phyloP scores from a whole-genome alignment of 2,329 filamentous ascomycete species.

The Alternaria brassicicola region DNA sequence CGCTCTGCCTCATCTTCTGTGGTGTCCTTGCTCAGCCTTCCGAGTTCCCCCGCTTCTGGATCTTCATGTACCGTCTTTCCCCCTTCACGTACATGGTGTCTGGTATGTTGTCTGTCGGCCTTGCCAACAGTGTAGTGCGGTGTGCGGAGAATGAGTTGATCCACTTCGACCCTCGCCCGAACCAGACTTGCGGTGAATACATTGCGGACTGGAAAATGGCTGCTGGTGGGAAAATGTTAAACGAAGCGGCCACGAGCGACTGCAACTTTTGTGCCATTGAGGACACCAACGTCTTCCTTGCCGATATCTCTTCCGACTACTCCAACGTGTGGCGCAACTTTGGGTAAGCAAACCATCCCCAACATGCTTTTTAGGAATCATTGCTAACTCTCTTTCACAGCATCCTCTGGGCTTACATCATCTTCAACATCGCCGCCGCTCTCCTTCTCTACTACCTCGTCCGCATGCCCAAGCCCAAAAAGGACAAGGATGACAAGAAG shows the following conservation, averaged over 20 bases:
- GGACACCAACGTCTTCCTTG: slow-evolving; percentile 53
- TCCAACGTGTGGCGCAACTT: slow-evolving; percentile 60
- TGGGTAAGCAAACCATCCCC: slow-evolving; percentile 39
- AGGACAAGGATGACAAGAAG: slow-evolving; percentile 39
- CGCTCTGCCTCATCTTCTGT: slow-evolving; percentile 75
- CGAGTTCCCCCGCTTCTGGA: slow-evolving; percentile 75
- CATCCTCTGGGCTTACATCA: slow-evolving; percentile 59
- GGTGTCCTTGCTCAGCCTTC: slow-evolving; percentile 70
- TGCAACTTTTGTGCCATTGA: slow-evolving; percentile 52
- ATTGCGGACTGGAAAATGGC: slow-evolving; percentile 40
- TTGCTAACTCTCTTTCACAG: slow-evolving; percentile 1
- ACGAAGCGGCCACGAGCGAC: slow-evolving; percentile 45
- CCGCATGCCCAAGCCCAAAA: slow-evolving; percentile 59
- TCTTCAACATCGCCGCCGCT: slow-evolving; percentile 59
- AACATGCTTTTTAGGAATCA: neutral
- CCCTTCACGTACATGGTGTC: slow-evolving; percentile 83
- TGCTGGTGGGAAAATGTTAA: slow-evolving; percentile 47
- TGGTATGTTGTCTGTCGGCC: slow-evolving; percentile 71
- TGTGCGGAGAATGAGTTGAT: slow-evolving; percentile 75
- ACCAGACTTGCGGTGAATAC: slow-evolving; percentile 51
- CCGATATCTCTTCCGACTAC: slow-evolving; percentile 51
- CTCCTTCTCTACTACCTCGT: slow-evolving; percentile 61
- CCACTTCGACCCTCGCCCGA: slow-evolving; percentile 65
- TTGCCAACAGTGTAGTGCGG: slow-evolving; percentile 68
- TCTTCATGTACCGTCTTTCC: slow-evolving; percentile 81